phyloP scores from a whole-genome alignment of 306 rosid species.

The Cajanus cajan region DNA sequence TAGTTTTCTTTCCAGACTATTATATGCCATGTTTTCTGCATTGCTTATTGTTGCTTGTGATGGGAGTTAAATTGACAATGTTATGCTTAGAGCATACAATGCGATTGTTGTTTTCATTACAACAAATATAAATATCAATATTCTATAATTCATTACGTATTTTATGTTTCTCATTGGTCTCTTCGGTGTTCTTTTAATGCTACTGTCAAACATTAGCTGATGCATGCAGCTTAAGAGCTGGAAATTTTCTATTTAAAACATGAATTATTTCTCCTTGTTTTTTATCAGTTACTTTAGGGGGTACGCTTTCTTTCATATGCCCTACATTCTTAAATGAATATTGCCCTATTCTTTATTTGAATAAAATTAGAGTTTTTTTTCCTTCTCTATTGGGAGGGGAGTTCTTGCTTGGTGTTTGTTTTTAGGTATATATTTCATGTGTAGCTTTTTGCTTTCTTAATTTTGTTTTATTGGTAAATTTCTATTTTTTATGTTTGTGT shows the following conservation, averaged over 20 bases:
- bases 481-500: not conserved
- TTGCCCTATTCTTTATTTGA: too few relatives aligned
- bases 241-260: not conserved
- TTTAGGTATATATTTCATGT: too few relatives aligned
- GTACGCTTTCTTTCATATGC: too few relatives aligned
- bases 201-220: not conserved
- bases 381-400: too few relatives aligned
- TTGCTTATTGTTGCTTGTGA: conserved; percentile 13
- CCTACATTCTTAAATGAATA: too few relatives aligned
- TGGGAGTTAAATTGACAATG: not conserved
- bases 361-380: too few relatives aligned
- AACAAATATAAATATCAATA: not conserved
- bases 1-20: not conserved
- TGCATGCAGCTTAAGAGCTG: not conserved
- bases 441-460: too few relatives aligned
- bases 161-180: not conserved
- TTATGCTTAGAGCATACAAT: not conserved
- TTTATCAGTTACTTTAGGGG: too few relatives aligned
- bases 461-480: not conserved
- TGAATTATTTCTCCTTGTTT: too few relatives aligned
- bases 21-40: not conserved
- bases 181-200: not conserved
- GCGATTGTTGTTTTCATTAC: not conserved
- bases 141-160: not conserved
- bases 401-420: too few relatives aligned